These are phyloP conservation scores for Cenococcum geophilum DNA, from an alignment of 495 filamentous ascomycete species.

Conservation along the genomic window DNA sequence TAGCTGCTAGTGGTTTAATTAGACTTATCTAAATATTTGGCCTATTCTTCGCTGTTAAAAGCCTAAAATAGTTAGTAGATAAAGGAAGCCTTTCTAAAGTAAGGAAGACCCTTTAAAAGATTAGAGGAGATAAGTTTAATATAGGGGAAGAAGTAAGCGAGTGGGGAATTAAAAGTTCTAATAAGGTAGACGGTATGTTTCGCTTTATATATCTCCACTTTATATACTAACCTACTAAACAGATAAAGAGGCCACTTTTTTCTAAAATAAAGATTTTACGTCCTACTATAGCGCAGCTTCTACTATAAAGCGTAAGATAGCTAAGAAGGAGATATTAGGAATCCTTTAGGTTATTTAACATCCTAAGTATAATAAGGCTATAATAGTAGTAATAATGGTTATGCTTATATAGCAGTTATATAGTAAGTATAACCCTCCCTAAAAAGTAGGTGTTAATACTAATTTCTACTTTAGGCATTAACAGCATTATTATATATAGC, in stretches of 20 bases:
- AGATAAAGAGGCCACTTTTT: slow-evolving; percentile 39
- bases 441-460: not conserved
- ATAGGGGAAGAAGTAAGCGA: slow-evolving; percentile 66
- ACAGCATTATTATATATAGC: slow-evolving; percentile 97
- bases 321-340: slow-evolving; percentile 48
- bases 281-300: slow-evolving; percentile 11
- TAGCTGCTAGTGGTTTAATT: slow-evolving; percentile 65
- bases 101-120: slow-evolving; percentile 58
- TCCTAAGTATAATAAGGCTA: slow-evolving; percentile 63
- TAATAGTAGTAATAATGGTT: slow-evolving; percentile 78
- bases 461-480: slow-evolving; percentile 62
- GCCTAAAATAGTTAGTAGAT: slow-evolving; percentile 75
- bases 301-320: slow-evolving; percentile 30
- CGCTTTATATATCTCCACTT: not conserved
- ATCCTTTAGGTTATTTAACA: slow-evolving; percentile 61
- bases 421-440: slow-evolving; percentile 23
- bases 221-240: not conserved
- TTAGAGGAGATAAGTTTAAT: slow-evolving; percentile 63
- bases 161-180: slow-evolving; percentile 40
- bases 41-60: slow-evolving; percentile 70
- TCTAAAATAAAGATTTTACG: slow-evolving; percentile 28
- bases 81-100: slow-evolving; percentile 57
- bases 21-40: slow-evolving; percentile 59
- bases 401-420: slow-evolving; percentile 87
- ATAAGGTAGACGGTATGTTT: slow-evolving; percentile 25